phyloP scores from a whole-genome alignment of 2,329 filamentous ascomycete species.

The Ophiosphaerella narmari region DNA sequence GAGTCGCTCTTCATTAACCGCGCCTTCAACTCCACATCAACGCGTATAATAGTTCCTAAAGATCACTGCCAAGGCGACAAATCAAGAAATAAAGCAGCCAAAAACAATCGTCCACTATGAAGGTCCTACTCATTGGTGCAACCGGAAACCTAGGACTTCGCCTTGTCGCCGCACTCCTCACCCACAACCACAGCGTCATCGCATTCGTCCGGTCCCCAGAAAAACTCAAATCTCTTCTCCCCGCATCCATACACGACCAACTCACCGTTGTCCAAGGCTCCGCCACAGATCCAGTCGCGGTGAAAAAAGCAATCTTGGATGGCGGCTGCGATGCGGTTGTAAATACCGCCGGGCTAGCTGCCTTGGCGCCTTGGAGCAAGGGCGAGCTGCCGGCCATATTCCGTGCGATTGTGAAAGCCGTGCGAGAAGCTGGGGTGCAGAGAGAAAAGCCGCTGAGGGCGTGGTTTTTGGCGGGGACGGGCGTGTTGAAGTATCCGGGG shows the following conservation, averaged over 20 bases:
- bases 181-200: conserved; percentile 44
- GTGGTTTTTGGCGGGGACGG: conserved; percentile 47
- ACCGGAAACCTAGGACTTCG: conserved; percentile 48
- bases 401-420: conserved; percentile 41
- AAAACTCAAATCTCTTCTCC: conserved; percentile 47
- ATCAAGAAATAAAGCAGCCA: no score
- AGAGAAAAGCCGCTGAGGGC: conserved; percentile 41
- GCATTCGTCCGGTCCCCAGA: conserved; percentile 47
- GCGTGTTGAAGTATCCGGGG: conserved; percentile 45
- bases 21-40: no score
- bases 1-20: no score
- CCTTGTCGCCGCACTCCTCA: conserved; percentile 43
- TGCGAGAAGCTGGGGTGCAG: conserved; percentile 39
- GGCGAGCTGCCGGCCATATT: conserved; percentile 46
- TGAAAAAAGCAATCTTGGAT: conserved; percentile 46
- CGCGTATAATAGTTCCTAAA: no score
- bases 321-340: conserved; percentile 48
- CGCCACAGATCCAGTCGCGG: conserved; percentile 40
- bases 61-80: no score
- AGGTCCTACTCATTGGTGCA: conserved; percentile 48
- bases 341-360: conserved; percentile 47
- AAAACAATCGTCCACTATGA: conserved; percentile 32
- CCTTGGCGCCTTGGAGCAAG: conserved; percentile 45
- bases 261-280: conserved; percentile 46
- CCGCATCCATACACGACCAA: conserved; percentile 34